A percentile compares a stretch with the other conserved stretches of the same genome.
phyloP scores from a whole-genome alignment of 163 green algal species.

The Volvox carteri region DNA sequence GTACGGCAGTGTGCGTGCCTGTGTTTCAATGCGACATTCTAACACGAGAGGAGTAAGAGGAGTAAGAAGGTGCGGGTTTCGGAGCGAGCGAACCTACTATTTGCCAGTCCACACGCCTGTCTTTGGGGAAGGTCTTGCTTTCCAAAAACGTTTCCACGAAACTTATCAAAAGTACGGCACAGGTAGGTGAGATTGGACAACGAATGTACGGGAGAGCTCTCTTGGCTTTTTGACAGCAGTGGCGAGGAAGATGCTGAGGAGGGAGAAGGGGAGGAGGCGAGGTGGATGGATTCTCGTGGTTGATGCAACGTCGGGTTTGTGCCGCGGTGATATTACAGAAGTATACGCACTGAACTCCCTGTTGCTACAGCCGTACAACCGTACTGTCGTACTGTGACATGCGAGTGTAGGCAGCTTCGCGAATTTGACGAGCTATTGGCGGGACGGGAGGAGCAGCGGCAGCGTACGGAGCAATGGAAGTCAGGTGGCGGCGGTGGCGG shows the following conservation, averaged over 20 bases:
- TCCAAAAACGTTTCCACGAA: background rate
- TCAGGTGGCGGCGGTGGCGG: background rate
- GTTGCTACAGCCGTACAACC: background rate
- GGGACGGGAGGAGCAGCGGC: conserved; percentile 26
- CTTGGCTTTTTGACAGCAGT: too few species aligned
- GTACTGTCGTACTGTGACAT: background rate
- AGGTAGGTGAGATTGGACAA: too few species aligned
- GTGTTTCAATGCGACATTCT: background rate
- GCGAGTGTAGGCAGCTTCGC: conserved; percentile 31
- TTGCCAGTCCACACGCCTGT: background rate
- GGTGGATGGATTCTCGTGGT: background rate
- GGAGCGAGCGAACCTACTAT: background rate
- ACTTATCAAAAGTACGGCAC: too few species aligned
- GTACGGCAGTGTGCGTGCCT: background rate
- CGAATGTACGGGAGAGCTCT: too few species aligned
- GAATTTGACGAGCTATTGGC: conserved; percentile 48
- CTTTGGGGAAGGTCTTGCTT: background rate
- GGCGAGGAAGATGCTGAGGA: background rate
- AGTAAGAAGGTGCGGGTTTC: background rate
- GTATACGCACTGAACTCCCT: background rate
- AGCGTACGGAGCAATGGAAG: background rate
- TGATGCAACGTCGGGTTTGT: background rate
- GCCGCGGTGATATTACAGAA: background rate
- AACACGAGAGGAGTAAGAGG: background rate
- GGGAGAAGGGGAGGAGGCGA: background rate